These are phyloP conservation scores for Hyaloscypha variabilis DNA, from an alignment of 495 filamentous ascomycete genomes.

Conservation along the genomic window DNA sequence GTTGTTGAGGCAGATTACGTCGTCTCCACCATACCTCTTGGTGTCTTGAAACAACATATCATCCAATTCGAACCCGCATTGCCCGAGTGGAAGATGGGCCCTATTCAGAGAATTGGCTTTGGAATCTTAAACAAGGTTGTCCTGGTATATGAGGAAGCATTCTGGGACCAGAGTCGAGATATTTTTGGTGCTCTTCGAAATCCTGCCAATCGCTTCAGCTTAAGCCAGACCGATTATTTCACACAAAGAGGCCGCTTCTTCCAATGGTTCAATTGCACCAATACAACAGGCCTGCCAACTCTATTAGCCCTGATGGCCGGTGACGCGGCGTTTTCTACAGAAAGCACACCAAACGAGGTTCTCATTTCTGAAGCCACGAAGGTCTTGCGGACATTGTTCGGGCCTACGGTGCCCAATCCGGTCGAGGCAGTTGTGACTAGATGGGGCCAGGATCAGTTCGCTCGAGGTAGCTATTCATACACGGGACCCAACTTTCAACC, in stretches of 20 bases:
- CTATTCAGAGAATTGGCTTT: constrained; percentile 88
- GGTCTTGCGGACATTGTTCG: constrained; percentile 68
- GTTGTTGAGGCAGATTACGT: constrained; percentile 80
- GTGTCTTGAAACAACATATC: constrained; percentile 73
- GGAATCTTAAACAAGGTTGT: constrained; percentile 95
- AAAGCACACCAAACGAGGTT: constrained; percentile 69
- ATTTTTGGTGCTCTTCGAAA: constrained; percentile 92
- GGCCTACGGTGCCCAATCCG: constrained; percentile 62
- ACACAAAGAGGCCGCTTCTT: constrained; percentile 80
- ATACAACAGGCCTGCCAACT: constrained; percentile 83
- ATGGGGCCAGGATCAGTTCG: constrained; percentile 88
- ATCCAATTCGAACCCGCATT: constrained; percentile 83
- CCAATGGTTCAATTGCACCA: constrained; percentile 94
- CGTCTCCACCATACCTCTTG: constrained; percentile 85
- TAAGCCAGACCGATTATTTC: constrained; percentile 55
- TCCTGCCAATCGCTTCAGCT: constrained; percentile 52
- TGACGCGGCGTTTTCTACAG: constrained; percentile 87
- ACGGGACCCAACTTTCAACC: constrained; percentile 77
- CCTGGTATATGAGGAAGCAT: constrained; percentile 83
- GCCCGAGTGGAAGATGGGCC: constrained; percentile 80
- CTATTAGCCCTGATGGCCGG: constrained; percentile 95
- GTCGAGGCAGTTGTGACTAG: constrained; percentile 90
- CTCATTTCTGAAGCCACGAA: constrained; percentile 79
- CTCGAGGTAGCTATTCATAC: constrained; percentile 91
- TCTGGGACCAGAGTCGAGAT: constrained; percentile 91